phyloP scores from a whole-genome alignment of 2,329 filamentous ascomycete genomes.

The Incumbomyces lentus region DNA sequence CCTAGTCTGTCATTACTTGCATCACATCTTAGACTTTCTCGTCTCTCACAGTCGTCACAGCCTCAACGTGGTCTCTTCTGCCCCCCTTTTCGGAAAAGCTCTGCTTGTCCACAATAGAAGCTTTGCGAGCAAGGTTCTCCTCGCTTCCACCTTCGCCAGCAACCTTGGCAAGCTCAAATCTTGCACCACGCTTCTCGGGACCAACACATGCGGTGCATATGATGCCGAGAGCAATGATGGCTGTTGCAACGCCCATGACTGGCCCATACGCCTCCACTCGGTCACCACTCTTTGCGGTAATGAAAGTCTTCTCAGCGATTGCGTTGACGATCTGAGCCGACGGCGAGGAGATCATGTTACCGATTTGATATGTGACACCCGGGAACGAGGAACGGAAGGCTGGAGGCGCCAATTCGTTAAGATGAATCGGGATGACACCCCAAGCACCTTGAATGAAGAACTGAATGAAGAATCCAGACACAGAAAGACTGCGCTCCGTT shows the following conservation, averaged over 20 bases:
- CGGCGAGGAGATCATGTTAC: constrained; percentile 60
- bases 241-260: constrained; percentile 65
- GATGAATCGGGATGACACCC: constrained; percentile 60
- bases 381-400: constrained; percentile 65
- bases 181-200: constrained; percentile 61
- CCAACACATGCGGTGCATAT: constrained; percentile 57
- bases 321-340: constrained; percentile 70
- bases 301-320: constrained; percentile 52
- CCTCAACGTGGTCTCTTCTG: too few species aligned
- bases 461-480: constrained; percentile 37
- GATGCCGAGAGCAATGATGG: constrained; percentile 64
- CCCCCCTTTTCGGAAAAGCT: constrained; percentile 2
- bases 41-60: too few species aligned
- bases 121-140: constrained; percentile 2
- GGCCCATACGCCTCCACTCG: constrained; percentile 61
- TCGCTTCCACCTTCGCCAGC: constrained; percentile 29
- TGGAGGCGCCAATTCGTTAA: constrained; percentile 66
- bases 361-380: constrained; percentile 65
- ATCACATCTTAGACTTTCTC: too few species aligned
- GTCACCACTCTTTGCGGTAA: constrained; percentile 44
- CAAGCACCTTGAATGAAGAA: constrained; percentile 63
- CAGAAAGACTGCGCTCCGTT: constrained; percentile 23
- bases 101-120: neutral
- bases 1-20: too few species aligned
- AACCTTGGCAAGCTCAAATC: constrained; percentile 53